Percentiles rank a stretch among this genome's conserved stretches.
phyloP scores from a whole-genome alignment of 2,329 filamentous ascomycete species.

The Phialophora expanda region DNA sequence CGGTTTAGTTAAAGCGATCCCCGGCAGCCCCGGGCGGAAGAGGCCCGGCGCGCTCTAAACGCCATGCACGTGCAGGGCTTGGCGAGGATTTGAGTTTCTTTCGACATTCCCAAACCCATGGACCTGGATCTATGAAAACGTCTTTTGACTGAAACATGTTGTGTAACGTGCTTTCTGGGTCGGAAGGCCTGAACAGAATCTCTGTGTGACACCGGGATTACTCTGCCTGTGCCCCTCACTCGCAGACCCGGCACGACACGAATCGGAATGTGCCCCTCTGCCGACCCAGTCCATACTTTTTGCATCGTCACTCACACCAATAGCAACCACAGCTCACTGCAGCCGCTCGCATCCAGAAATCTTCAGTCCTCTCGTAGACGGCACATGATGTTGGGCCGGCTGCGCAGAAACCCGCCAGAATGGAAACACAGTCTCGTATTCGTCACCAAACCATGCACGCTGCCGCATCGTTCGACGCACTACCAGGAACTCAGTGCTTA shows the following conservation, averaged over 20 bases:
- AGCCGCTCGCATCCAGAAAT: background rate
- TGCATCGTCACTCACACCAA: background rate
- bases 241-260: background rate
- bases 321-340: slow-evolving; percentile 1
- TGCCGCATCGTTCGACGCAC: background rate
- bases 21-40: slow-evolving; percentile 1
- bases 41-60: slow-evolving; percentile 3
- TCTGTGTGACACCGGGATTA: background rate
- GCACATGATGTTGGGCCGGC: background rate
- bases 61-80: slow-evolving; percentile 3
- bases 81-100: background rate
- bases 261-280: slow-evolving; percentile 6
- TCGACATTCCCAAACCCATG: background rate
- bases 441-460: background rate
- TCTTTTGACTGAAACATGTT: slow-evolving; percentile 1
- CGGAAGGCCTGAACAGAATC: background rate
- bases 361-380: background rate
- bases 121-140: background rate
- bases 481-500: background rate
- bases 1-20: background rate
- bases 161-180: slow-evolving; percentile 1
- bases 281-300: background rate
- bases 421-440: slow-evolving; percentile 5
- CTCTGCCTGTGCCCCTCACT: background rate
- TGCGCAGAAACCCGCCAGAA: background rate